A percentile compares a stretch with the other conserved stretches of the same genome.
phyloP scores from a whole-genome alignment of 345 rosid genomes.

The Moricandia arvensis region DNA sequence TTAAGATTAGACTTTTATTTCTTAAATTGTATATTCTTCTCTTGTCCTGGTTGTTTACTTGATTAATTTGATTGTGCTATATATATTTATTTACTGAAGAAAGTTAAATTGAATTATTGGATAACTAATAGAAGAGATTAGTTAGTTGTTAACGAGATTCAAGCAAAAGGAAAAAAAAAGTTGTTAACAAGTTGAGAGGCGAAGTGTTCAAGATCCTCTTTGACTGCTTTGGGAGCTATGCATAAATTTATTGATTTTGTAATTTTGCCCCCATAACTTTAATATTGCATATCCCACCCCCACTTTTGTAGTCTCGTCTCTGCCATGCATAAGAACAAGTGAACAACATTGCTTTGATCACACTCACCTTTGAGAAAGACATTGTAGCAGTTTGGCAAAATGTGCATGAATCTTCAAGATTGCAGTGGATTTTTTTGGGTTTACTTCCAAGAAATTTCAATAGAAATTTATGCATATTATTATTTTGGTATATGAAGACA shows the following conservation, averaged over 20 bases:
- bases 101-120: neutral
- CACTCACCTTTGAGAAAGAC: conserved; percentile 23
- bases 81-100: neutral
- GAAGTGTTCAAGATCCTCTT: conserved; percentile 33
- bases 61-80: neutral
- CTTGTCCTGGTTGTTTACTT: conserved; percentile 2
- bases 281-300: conserved; percentile 15
- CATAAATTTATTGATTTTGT: conserved; percentile 23
- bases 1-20: conserved; percentile 25
- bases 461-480: neutral
- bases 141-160: conserved; percentile 22
- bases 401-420: conserved; percentile 24
- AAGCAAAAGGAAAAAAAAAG: neutral
- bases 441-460: neutral
- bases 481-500: neutral
- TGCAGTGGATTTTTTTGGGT: neutral
- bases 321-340: neutral
- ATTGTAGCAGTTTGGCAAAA: conserved; percentile 13
- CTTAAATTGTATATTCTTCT: neutral
- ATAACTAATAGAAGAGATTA: conserved; percentile 8
- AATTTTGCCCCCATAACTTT: conserved; percentile 17
- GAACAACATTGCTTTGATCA: conserved; percentile 15
- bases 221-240: conserved; percentile 40
- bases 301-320: neutral
- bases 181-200: conserved; percentile 29